Percentiles rank a stretch among this genome's conserved stretches.
These are phyloP conservation scores for Rhodotorula sp. DNA, from an alignment of 1,284 basidiomycete genomes.

Conservation along the genomic window DNA sequence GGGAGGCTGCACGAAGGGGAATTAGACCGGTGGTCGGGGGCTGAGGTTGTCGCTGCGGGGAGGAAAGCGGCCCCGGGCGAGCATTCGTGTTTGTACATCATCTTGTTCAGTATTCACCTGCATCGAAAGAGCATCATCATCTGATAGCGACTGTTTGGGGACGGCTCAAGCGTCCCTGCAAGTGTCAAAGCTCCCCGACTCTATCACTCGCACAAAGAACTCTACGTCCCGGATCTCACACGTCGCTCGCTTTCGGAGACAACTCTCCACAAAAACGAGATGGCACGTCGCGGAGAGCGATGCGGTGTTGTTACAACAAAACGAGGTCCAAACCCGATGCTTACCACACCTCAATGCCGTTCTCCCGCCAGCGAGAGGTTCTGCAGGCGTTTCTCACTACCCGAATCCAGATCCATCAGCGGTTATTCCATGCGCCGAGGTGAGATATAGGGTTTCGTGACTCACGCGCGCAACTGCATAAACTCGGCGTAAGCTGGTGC, in stretches of 20 bases:
- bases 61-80: neutral
- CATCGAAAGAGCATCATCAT: neutral
- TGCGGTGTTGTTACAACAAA: neutral
- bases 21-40: neutral
- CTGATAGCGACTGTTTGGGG: neutral
- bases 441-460: neutral
- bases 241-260: too few species aligned
- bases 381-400: neutral
- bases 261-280: too few species aligned
- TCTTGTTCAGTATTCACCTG: neutral
- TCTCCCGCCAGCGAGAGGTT: neutral
- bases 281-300: neutral
- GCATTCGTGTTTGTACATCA: neutral
- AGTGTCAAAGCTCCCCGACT: too few species aligned
- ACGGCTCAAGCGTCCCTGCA: too few species aligned
- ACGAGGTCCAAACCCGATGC: neutral
- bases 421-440: neutral
- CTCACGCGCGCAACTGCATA: constrained; percentile 31
- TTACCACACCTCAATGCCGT: neutral
- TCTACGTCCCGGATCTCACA: too few species aligned
- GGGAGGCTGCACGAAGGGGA: neutral
- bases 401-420: neutral
- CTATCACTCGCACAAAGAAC: too few species aligned
- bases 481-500: constrained; percentile 43
- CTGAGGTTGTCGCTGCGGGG: too few species aligned